Conservation (phyloP, 129 eudicot genomes). For the Pittosporum tobira region DNA sequence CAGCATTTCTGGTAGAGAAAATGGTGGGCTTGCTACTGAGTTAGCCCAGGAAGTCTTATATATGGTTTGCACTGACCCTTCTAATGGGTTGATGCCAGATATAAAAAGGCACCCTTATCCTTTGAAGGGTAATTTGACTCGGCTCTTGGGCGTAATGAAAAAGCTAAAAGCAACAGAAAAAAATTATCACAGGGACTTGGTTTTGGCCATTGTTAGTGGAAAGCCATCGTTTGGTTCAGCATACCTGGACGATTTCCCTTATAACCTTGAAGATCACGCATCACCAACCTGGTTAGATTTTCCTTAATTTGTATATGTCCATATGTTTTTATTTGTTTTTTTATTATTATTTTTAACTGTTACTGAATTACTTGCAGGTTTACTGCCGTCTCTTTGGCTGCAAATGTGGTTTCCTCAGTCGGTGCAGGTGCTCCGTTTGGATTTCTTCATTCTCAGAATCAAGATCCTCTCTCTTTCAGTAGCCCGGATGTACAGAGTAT, state of each 20-base stretch:
- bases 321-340: background rate
- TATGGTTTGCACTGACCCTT: constrained; percentile 73
- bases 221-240: constrained; percentile 65
- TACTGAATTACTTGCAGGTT: constrained; percentile 76
- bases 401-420: constrained; percentile 73
- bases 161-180: constrained; percentile 83
- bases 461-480: constrained; percentile 32
- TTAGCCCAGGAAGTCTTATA: constrained; percentile 52
- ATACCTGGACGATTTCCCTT: constrained; percentile 83
- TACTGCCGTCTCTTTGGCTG: constrained; percentile 86
- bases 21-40: constrained; percentile 47
- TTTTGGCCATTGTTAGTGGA: constrained; percentile 72
- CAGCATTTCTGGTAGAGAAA: constrained; percentile 58
- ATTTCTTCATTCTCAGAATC: constrained; percentile 30
- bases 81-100: constrained; percentile 96
- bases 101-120: constrained; percentile 51
- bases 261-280: constrained; percentile 72
- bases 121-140: constrained; percentile 59
- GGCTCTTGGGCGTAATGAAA: constrained; percentile 81
- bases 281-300: constrained; percentile 65
- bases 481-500: constrained; percentile 52
- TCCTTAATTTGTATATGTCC: constrained; percentile 5
- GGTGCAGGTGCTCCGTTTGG: constrained; percentile 46
- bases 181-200: constrained; percentile 53
- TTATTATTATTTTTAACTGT: constrained; percentile 2